These are phyloP conservation scores for Ramaria sp. DNA, from an alignment of 768 basidiomycete species.

Conservation along the genomic window DNA sequence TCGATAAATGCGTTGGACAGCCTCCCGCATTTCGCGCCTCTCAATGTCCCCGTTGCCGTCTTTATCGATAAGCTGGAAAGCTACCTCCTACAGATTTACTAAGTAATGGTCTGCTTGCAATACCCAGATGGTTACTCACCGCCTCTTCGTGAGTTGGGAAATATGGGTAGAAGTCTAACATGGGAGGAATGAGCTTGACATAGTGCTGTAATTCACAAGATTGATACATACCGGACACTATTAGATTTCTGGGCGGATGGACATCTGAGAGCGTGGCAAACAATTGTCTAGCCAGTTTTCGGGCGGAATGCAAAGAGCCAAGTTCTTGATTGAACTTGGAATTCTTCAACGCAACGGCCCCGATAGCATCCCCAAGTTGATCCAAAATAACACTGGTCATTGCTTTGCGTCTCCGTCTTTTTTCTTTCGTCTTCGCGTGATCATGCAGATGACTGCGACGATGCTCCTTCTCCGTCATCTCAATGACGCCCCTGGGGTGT, in stretches of 20 bases:
- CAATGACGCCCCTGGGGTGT: background rate
- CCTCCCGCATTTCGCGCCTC: constrained; percentile 73
- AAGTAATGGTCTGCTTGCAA: background rate
- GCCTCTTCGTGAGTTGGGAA: constrained; percentile 65
- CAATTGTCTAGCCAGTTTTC: constrained; percentile 56
- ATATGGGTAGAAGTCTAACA: constrained; percentile 65
- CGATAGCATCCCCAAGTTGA: constrained; percentile 56
- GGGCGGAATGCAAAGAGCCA: constrained; percentile 51
- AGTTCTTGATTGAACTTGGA: constrained; percentile 48
- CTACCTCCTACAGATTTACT: constrained; percentile 37
- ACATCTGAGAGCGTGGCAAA: constrained; percentile 53
- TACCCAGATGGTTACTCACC: constrained; percentile 27
- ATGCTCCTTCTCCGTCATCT: background rate
- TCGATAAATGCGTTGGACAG: constrained; percentile 68
- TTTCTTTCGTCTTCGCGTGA: constrained; percentile 17
- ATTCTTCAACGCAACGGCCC: constrained; percentile 60
- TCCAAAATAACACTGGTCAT: constrained; percentile 64
- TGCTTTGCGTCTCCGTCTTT: constrained; percentile 35
- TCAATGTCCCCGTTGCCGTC: constrained; percentile 77
- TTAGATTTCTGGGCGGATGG: constrained; percentile 45
- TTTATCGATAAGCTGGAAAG: constrained; percentile 65
- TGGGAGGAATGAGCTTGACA: constrained; percentile 1
- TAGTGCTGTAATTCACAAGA: background rate
- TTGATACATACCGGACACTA: constrained; percentile 47
- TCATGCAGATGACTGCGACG: background rate